Evolutionary conservation across 495 filamentous ascomycete genomes (phyloP).

Genomic region (Talaromyces thailandensis): DNA sequence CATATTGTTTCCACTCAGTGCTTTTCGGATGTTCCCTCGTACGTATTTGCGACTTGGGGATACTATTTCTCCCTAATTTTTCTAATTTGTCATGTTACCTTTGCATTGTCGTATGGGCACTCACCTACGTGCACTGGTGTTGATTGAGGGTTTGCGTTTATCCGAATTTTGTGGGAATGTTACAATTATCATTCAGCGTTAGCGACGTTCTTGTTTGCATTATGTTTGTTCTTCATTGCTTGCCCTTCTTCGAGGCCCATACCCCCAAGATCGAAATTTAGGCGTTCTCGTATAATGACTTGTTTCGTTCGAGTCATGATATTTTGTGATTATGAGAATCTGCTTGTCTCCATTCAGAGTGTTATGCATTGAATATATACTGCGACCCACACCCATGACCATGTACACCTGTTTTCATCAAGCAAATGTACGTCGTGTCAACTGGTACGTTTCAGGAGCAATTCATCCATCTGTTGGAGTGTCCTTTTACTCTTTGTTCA

Average conservation of each 20-base stretch:
- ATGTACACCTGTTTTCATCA: neutral
- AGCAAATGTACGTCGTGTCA: neutral
- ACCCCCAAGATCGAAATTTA: neutral
- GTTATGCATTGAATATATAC: neutral
- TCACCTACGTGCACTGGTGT: neutral
- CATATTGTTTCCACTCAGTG: neutral
- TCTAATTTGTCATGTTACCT: neutral
- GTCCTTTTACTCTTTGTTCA: neutral
- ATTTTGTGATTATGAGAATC: neutral
- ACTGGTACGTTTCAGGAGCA: neutral
- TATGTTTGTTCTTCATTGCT: neutral
- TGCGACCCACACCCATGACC: neutral
- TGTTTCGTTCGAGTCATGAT: neutral
- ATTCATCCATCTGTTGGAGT: neutral
- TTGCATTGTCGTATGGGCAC: neutral
- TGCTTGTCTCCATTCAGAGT: neutral
- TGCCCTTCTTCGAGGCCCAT: neutral
- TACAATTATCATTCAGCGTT: neutral
- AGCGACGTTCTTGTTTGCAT: neutral
- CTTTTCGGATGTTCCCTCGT: neutral
- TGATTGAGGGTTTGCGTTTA: neutral
- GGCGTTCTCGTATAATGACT: neutral
- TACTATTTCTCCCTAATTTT: neutral
- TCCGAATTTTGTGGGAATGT: neutral
- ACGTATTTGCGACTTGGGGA: neutral